Base-by-base conservation (phyloP, 1,284 basidiomycete genomes). In the Irpex rosettiformis region DNA sequence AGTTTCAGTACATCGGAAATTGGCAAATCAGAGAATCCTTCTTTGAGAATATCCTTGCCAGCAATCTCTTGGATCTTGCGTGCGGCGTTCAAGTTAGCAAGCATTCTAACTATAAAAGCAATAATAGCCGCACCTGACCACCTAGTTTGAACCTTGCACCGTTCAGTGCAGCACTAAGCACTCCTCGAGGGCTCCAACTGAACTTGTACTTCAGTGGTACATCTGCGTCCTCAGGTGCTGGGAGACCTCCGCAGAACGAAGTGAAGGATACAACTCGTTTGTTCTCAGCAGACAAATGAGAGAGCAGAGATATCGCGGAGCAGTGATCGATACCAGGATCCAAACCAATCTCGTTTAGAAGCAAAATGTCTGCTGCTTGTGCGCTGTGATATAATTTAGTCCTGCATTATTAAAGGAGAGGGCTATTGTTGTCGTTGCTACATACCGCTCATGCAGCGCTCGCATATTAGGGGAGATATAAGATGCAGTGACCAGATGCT, bases 321-420 rank as follows among this genome's bases (percentile, higher is more conserved):
- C 91, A 89, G 69, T 97, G 95, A 73, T 98, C 96, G 63, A 98
- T 91, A n/a, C 95, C 95, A 0, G 95, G 95, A 72, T 98, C 96
- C 0, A 98, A 78, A 1, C 95, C 95, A 52, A 97, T 94, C 74
- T 98, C 96, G 67, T 95, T 96, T 49, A 98, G 80, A 0, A 98
- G 77, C 0, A 96, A 76, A 16, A 97, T 84, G 49, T 85, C 82
- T 0, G 84, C 81, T 3, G 80, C 72, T 49, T 80, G 64, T 0
- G 95, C 94, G 2, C 91, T 93, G 62, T 4, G 7, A 21, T 29
- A 24, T 33, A 61, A 52, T 3, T 43, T 16, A 52, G 37, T 37
- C 33, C 33, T 16, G 33, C 6, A 37, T n/a, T n/a, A n/a, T n/a
- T n/a, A n/a, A n/a, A n/a, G n/a, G n/a, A n/a, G n/a, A n/a, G n/a